Evolutionary conservation across 2,329 filamentous ascomycete genomes (phyloP).

Genomic region (Venturia aucupariae): DNA sequence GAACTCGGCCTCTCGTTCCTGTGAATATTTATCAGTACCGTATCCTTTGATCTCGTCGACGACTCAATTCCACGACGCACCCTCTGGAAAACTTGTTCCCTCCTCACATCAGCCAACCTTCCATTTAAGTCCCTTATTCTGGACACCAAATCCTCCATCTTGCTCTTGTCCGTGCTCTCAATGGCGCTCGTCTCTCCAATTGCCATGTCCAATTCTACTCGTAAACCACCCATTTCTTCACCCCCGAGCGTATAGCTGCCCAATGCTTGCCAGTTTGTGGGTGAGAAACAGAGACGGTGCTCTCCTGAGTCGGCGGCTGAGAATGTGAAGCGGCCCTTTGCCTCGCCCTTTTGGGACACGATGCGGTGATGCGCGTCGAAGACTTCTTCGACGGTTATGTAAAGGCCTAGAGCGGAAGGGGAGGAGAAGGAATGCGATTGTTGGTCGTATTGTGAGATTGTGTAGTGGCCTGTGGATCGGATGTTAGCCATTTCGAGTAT

Average conservation of each 20-base stretch:
- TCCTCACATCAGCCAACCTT: slow-evolving; percentile 74
- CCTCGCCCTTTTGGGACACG: slow-evolving; percentile 70
- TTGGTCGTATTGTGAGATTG: slow-evolving; percentile 74
- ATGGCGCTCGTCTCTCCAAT: slow-evolving; percentile 93
- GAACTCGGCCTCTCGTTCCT: slow-evolving; percentile 98
- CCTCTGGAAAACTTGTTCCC: slow-evolving; percentile 94
- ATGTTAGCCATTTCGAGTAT: not conserved
- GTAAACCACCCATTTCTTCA: slow-evolving; percentile 61
- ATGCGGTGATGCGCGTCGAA: slow-evolving; percentile 98
- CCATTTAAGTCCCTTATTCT: slow-evolving; percentile 85
- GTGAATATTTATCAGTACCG: slow-evolving; percentile 7
- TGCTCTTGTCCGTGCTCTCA: slow-evolving; percentile 85
- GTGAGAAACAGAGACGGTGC: slow-evolving; percentile 91
- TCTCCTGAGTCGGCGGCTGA: slow-evolving; percentile 89
- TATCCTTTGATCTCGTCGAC: not conserved
- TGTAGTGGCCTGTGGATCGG: slow-evolving; percentile 60
- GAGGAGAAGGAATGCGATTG: slow-evolving; percentile 57
- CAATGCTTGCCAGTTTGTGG: slow-evolving; percentile 61
- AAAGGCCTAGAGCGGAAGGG: slow-evolving; percentile 70
- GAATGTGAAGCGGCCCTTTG: slow-evolving; percentile 85
- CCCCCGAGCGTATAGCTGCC: slow-evolving; percentile 62
- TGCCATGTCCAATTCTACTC: slow-evolving; percentile 77
- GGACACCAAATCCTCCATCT: slow-evolving; percentile 80
- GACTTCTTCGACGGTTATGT: slow-evolving; percentile 89
- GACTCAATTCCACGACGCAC: slow-evolving; percentile 37